Conservation (phyloP, 1,284 basidiomycete species). For the Ceratobasidium theobromae region DNA sequence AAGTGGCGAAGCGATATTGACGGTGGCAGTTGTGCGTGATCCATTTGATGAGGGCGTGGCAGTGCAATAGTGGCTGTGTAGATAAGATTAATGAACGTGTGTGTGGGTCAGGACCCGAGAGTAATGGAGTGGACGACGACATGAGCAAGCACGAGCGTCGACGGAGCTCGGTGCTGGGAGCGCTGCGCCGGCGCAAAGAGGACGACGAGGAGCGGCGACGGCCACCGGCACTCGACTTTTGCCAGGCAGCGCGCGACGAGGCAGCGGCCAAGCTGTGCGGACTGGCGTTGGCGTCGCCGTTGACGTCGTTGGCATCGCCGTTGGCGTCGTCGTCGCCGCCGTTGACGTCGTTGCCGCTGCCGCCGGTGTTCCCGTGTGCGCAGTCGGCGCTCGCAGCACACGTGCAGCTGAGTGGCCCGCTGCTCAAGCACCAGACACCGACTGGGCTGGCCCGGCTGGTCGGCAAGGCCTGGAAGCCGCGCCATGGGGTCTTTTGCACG, state of each 20-base stretch:
- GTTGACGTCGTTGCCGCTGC: constrained; percentile 13
- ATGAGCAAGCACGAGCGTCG: not conserved
- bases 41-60: constrained; percentile 23
- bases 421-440: constrained; percentile 22
- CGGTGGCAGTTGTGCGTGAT: constrained; percentile 6
- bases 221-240: constrained; percentile 21
- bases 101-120: constrained; percentile 2
- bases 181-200: constrained; percentile 9
- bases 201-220: constrained; percentile 28
- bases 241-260: constrained; percentile 35
- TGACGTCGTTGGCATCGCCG: not conserved
- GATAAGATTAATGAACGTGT: not conserved
- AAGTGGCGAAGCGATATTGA: not conserved
- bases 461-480: constrained; percentile 18
- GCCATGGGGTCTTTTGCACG: constrained; percentile 19
- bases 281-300: not conserved
- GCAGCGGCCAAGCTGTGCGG: constrained; percentile 30
- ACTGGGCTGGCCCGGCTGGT: constrained; percentile 10
- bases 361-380: constrained; percentile 17
- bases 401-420: constrained; percentile 19
- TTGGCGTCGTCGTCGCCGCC: constrained; percentile 8
- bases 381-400: constrained; percentile 19
- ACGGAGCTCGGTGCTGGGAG: constrained; percentile 7
- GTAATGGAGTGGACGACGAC: not conserved
- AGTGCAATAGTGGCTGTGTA: constrained; percentile 19